Evolutionary conservation across 768 basidiomycete genomes (phyloP).

Genomic region (Xerocomus brunneocitrinus): DNA sequence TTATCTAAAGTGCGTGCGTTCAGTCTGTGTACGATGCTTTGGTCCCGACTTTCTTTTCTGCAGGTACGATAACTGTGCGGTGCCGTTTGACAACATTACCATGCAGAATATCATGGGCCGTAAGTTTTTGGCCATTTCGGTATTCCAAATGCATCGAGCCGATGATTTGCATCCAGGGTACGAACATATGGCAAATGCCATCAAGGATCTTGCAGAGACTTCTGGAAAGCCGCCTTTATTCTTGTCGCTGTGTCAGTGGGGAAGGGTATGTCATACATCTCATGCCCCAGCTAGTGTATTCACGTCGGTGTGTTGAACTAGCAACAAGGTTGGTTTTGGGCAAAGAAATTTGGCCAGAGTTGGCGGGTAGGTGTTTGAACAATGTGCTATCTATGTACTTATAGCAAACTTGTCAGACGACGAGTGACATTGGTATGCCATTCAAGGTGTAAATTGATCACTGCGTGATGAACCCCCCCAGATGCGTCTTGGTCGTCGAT

Average conservation of each 20-base stretch:
- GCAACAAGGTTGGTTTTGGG: slow-evolving; percentile 66
- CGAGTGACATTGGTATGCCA: slow-evolving; percentile 42
- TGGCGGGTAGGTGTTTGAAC: slow-evolving; percentile 48
- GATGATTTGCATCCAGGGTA: slow-evolving; percentile 40
- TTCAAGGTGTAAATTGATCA: not conserved
- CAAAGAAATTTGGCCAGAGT: slow-evolving; percentile 52
- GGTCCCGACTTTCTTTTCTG: not conserved
- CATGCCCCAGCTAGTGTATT: not conserved
- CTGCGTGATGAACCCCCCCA: slow-evolving; percentile 13
- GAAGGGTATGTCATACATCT: slow-evolving; percentile 38
- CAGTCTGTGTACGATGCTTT: not conserved
- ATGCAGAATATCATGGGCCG: slow-evolving; percentile 54
- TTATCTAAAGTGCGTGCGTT: slow-evolving; percentile 48
- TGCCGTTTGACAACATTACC: slow-evolving; percentile 54
- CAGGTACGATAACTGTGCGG: slow-evolving; percentile 61
- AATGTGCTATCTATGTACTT: not conserved
- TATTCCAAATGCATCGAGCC: not conserved
- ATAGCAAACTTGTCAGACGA: slow-evolving; percentile 36
- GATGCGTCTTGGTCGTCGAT: slow-evolving; percentile 49
- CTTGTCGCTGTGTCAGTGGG: slow-evolving; percentile 67
- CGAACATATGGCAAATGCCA: slow-evolving; percentile 57
- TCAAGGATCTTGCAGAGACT: slow-evolving; percentile 41
- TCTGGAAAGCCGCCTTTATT: slow-evolving; percentile 53
- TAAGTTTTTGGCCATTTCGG: slow-evolving; percentile 25
- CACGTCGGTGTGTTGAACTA: slow-evolving; percentile 21